Base-by-base conservation (phyloP, 306 rosid species). In the Biancaea sappan region DNA sequence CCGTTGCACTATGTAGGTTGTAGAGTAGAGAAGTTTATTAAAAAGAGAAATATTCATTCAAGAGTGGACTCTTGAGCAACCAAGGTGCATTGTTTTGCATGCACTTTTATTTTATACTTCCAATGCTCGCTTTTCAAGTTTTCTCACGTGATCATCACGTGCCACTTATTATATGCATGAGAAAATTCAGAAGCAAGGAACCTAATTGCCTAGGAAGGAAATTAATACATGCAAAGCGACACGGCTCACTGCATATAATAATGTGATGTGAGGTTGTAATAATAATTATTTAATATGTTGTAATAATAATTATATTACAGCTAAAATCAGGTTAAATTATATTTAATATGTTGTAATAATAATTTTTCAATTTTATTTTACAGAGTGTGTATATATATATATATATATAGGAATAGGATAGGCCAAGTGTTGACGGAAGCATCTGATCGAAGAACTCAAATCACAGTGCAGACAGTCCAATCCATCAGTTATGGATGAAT, bases 71-170 rank as follows among this genome's bases (percentile, higher is more conserved):
- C 71, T 43, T n/a, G 26, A 44, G 40, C 72, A 66, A 60, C 46
- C 71, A 50, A 63, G 60, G 12, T 10, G 26, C 72, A 28, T 78
- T 35, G 81, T 32, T 82, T 73, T 82, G 63, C 69, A 59, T 46
- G 35, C 44, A 47, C 32, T 2, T 5, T 1, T 37, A n/a, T 60
- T 73, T 63, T 67, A 12, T 25, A 10, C 66, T 69, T 69, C 60
- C 86, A 26, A 77, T 34, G 83, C 73, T 58, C n/a, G 21, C 14
- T 25, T 59, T 81, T 43, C 46, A 6, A 25, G 54, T 24, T 28
- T 57, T 26, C 37, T 64, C 66, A 77, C 76, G 77, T 73, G 82
- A 56, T 7, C 12, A 58, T 81, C 47, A 51, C 68, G 52, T 73
- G 77, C 24, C 5, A 18, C 31, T 37, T 56, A 51, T 37, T 56